A percentile compares a stretch with the other conserved stretches of the same genome.
Conservation (phyloP, 345 rosid genomes). For the Ceriops decandra region DNA sequence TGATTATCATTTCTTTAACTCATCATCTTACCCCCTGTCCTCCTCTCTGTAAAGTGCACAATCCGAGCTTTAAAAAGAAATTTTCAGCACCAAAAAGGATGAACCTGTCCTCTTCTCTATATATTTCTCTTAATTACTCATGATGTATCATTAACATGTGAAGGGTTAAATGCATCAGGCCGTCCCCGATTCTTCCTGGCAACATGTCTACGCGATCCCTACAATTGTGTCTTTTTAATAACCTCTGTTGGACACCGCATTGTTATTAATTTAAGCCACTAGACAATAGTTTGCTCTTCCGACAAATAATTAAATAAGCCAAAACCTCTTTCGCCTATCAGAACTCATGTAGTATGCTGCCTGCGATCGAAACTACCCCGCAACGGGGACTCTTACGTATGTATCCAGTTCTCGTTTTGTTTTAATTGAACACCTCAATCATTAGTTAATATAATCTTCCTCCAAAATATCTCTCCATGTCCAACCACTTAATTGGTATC, state of each 20-base stretch:
- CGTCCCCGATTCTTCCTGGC: constrained; percentile 16
- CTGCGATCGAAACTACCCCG: background rate
- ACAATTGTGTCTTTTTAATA: constrained; percentile 41
- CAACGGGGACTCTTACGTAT: constrained; percentile 11
- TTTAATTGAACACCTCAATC: constrained; percentile 2
- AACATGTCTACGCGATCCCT: constrained; percentile 46
- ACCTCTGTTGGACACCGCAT: constrained; percentile 17
- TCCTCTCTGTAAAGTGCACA: constrained; percentile 32
- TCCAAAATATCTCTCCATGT: background rate
- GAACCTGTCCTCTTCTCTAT: constrained; percentile 28
- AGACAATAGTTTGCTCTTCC: background rate
- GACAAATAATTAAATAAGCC: constrained; percentile 5
- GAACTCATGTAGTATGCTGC: background rate
- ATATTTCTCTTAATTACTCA: background rate
- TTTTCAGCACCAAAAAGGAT: constrained; percentile 18
- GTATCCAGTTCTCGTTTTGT: no score
- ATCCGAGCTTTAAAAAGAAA: background rate
- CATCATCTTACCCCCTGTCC: background rate
- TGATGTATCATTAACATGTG: no score
- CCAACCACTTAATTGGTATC: background rate
- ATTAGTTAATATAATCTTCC: background rate
- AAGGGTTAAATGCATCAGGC: no score
- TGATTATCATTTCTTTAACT: no score
- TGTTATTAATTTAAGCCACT: constrained; percentile 8
- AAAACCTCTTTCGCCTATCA: background rate